Evolutionary conservation across 2,329 filamentous ascomycete species (phyloP).

Genomic region (Ceratocystis cacaofunesta): DNA sequence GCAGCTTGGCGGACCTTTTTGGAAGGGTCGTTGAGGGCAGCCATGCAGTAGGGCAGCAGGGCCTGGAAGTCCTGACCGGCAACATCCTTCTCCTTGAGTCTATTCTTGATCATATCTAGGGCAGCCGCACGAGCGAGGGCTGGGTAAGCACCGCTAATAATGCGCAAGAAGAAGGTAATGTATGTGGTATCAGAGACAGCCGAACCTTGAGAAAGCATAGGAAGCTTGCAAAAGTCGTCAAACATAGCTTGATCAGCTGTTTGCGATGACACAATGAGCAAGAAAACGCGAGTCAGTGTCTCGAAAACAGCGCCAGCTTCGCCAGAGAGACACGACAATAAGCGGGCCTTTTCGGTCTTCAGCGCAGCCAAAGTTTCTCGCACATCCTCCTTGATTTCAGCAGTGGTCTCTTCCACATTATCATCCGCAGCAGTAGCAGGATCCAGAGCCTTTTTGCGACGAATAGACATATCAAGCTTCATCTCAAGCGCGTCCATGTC

Average conservation of each 20-base stretch:
- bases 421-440: conserved; percentile 33
- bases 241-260: conserved; percentile 28
- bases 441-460: conserved; percentile 38
- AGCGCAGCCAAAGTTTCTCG: conserved; percentile 28
- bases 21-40: conserved; percentile 59
- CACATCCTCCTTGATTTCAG: conserved; percentile 26
- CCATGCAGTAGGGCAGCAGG: conserved; percentile 66
- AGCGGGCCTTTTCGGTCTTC: conserved; percentile 25
- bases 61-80: conserved; percentile 54
- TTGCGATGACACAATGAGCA: conserved; percentile 35
- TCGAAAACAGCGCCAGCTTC: conserved; percentile 39
- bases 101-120: conserved; percentile 46
- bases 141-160: conserved; percentile 60
- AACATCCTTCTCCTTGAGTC: conserved; percentile 37
- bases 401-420: conserved; percentile 30
- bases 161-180: conserved; percentile 58
- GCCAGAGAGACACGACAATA: conserved; percentile 39
- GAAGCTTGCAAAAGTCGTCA: conserved; percentile 37
- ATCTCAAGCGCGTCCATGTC: conserved; percentile 64
- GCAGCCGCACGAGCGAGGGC: conserved; percentile 54
- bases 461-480: conserved; percentile 55
- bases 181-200: conserved; percentile 50
- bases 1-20: conserved; percentile 64
- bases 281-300: conserved; percentile 44
- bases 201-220: conserved; percentile 38